Evolutionary conservation across 129 eudicot genomes (phyloP).

Genomic region (Artemisia argyi): DNA sequence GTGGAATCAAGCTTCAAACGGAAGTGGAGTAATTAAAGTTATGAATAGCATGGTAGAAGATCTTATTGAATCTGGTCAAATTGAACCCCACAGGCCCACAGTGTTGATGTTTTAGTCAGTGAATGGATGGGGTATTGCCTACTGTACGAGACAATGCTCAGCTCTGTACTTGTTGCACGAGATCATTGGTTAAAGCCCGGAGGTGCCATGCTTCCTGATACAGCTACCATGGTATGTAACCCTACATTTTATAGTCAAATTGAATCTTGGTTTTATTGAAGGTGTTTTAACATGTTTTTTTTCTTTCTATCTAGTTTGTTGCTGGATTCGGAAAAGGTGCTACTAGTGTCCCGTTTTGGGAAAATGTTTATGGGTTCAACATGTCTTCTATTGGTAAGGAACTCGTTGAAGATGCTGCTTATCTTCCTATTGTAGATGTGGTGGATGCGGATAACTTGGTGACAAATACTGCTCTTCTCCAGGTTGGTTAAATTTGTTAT

Average conservation of each 20-base stretch:
- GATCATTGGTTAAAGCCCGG: no score
- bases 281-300: background rate
- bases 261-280: background rate
- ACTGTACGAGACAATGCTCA: no score
- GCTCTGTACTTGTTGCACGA: no score
- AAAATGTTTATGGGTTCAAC: conserved; percentile 82
- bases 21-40: conserved; percentile 58
- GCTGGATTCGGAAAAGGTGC: conserved; percentile 96
- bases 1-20: conserved; percentile 27
- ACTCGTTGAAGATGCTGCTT: conserved; percentile 77
- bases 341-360: conserved; percentile 93
- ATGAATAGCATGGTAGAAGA: conserved; percentile 93
- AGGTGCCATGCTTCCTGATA: no score
- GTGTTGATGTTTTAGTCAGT: conserved; percentile 82
- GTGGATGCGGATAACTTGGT: conserved; percentile 66
- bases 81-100: conserved; percentile 69
- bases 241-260: background rate
- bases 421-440: conserved; percentile 77
- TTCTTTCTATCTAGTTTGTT: background rate
- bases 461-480: conserved; percentile 64
- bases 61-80: conserved; percentile 42
- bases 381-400: conserved; percentile 90
- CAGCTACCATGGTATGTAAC: conserved; percentile 51
- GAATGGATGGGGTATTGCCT: conserved; percentile 53
- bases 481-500: conserved; percentile 45